Conservation (phyloP, 2,329 filamentous ascomycete genomes). For the Exophiala bonariae region DNA sequence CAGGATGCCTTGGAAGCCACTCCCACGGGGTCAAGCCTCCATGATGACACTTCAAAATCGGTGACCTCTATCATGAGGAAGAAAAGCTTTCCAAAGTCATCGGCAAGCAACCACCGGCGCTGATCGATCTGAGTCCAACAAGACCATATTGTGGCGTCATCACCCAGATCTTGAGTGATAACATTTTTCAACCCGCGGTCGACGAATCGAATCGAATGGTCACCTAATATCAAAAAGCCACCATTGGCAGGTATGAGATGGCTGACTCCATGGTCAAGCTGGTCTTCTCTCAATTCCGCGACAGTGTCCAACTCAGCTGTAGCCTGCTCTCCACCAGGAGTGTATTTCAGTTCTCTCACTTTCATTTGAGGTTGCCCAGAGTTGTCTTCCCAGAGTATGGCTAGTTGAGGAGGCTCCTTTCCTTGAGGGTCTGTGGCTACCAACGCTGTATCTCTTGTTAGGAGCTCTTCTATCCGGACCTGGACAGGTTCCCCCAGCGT, state of each 20-base stretch:
- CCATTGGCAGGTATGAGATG: conserved; percentile 62
- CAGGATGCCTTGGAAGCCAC: conserved; percentile 72
- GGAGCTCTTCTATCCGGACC: conserved; percentile 65
- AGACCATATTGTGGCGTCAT: conserved; percentile 78
- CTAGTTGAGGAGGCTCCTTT: conserved; percentile 58
- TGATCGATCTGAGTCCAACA: conserved; percentile 85
- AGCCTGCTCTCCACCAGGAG: conserved; percentile 44
- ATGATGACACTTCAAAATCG: conserved; percentile 65
- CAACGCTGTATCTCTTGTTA: conserved; percentile 66
- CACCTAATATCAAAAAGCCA: conserved; percentile 73
- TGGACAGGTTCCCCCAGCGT: conserved; percentile 63
- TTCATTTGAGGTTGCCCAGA: conserved; percentile 57
- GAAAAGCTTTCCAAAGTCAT: conserved; percentile 85
- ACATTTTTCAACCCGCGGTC: conserved; percentile 71
- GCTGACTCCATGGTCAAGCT: conserved; percentile 60
- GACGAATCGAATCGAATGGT: conserved; percentile 81
- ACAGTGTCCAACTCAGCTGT: conserved; percentile 55
- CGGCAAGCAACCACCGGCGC: conserved; percentile 80
- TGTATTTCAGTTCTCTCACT: conserved; percentile 56
- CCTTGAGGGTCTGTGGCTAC: conserved; percentile 53
- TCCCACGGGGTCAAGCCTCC: conserved; percentile 69
- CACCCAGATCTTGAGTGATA: conserved; percentile 64
- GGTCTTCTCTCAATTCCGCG: conserved; percentile 48
- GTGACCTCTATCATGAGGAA: conserved; percentile 73
- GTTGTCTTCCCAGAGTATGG: conserved; percentile 65